Evolutionary conservation across 345 rosid genomes (phyloP).

Genomic region (Euclidium syriacum): DNA sequence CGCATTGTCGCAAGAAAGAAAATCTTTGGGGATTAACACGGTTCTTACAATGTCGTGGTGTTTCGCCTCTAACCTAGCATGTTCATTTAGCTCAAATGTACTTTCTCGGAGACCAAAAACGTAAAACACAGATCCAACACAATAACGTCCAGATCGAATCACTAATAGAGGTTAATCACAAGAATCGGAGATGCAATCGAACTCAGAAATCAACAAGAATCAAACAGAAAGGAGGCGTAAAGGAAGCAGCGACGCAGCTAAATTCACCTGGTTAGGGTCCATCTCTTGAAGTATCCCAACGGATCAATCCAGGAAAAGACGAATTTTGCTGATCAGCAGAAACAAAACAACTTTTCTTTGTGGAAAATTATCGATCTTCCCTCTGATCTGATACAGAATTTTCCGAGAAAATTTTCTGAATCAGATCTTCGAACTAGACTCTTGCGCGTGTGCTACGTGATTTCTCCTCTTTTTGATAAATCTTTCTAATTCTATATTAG

Average conservation of each 20-base stretch:
- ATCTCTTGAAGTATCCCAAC: conserved; percentile 16
- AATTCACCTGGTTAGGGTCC: conserved; percentile 33
- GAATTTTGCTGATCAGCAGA: conserved; percentile 12
- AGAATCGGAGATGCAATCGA: conserved; percentile 8
- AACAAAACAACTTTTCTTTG: background rate
- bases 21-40: background rate
- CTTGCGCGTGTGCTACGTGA: conserved; percentile 22
- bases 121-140: conserved; percentile 19
- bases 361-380: background rate
- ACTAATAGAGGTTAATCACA: background rate
- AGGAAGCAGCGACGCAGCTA: conserved; percentile 8
- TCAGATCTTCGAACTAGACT: conserved; percentile 28
- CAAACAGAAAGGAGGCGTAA: background rate
- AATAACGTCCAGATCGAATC: conserved; percentile 15
- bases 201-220: conserved; percentile 8
- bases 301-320: conserved; percentile 7
- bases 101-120: conserved; percentile 3
- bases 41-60: background rate
- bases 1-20: background rate
- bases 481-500: background rate
- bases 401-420: conserved; percentile 20
- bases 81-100: conserved; percentile 13
- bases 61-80: background rate
- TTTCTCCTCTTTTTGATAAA: conserved; percentile 11
- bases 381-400: conserved; percentile 6